Conservation (phyloP, 768 basidiomycete species). For the Trametes cingulata region DNA sequence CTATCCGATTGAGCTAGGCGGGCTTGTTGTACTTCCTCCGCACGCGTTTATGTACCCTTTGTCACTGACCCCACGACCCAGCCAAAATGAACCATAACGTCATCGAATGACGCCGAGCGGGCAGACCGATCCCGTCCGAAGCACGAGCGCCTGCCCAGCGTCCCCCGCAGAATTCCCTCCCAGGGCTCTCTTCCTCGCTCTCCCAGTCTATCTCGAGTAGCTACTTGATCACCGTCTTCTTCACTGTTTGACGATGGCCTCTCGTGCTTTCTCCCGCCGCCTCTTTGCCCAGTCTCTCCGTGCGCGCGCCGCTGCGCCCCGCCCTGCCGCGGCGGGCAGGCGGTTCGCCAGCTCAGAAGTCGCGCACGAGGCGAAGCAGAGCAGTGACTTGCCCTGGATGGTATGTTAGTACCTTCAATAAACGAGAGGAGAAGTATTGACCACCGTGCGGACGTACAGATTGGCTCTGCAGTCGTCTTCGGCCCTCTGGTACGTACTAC, state of each 20-base stretch:
- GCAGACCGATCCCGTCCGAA: conserved; percentile 13
- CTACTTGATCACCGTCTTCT: conserved; percentile 15
- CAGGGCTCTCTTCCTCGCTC: not conserved
- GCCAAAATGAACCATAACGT: conserved; percentile 6
- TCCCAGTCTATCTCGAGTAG: not conserved
- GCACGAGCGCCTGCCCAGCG: not conserved
- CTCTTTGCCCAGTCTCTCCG: conserved; percentile 19
- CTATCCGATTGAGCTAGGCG: conserved; percentile 71
- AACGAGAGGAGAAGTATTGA: not conserved
- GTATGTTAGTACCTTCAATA: conserved; percentile 5
- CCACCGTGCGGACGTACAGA: conserved; percentile 12
- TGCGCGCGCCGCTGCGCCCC: conserved; percentile 20
- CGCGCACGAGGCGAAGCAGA: conserved; percentile 19
- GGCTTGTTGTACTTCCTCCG: conserved; percentile 30
- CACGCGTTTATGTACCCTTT: not conserved
- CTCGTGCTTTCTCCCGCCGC: conserved; percentile 24
- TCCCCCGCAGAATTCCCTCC: not conserved
- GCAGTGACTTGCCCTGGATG: conserved; percentile 29
- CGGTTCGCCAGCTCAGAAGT: conserved; percentile 25
- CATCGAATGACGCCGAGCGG: conserved; percentile 10
- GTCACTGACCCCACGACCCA: no score
- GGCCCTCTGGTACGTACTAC: conserved; percentile 24
- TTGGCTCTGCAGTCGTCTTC: conserved; percentile 29
- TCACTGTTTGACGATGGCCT: conserved; percentile 28
- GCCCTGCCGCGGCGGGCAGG: conserved; percentile 15